These are phyloP conservation scores for Amanita rimosa DNA, from an alignment of 768 basidiomycete genomes.

Conservation along the genomic window DNA sequence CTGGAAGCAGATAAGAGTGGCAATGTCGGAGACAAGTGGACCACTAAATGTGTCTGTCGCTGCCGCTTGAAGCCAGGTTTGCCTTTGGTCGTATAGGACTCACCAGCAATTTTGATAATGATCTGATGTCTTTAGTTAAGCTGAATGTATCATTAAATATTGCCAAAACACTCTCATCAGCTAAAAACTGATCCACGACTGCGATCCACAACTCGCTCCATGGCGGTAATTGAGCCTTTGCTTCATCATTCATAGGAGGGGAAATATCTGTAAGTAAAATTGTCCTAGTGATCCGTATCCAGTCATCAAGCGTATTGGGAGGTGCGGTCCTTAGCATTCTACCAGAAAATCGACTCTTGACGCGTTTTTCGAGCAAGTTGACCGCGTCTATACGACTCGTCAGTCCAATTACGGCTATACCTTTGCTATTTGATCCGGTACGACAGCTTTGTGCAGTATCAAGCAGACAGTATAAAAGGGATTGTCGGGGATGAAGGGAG, in stretches of 20 bases:
- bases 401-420: constrained; percentile 78
- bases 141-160: constrained; percentile 48
- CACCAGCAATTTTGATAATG: constrained; percentile 53
- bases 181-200: constrained; percentile 46
- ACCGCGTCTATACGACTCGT: constrained; percentile 84
- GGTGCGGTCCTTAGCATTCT: constrained; percentile 73
- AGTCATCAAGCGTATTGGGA: constrained; percentile 35
- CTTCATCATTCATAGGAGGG: constrained; percentile 11
- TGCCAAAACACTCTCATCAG: constrained; percentile 31
- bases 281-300: constrained; percentile 36
- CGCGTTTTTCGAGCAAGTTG: constrained; percentile 86
- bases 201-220: constrained; percentile 55
- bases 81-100: constrained; percentile 12
- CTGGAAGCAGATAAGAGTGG: constrained; percentile 41
- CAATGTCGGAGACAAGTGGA: constrained; percentile 33
- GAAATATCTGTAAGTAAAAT: constrained; percentile 26
- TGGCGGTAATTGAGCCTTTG: constrained; percentile 19
- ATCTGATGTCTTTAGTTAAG: constrained; percentile 46
- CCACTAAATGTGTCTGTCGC: constrained; percentile 30
- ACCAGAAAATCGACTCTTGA: constrained; percentile 95
- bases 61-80: not conserved
- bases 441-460: constrained; percentile 88
- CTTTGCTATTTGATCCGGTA: constrained; percentile 44
- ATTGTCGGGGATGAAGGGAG: constrained; percentile 83
- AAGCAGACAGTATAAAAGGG: constrained; percentile 87